These are phyloP conservation scores for Testicularia cyperi DNA, from an alignment of 1,284 basidiomycete genomes.

Conservation along the genomic window DNA sequence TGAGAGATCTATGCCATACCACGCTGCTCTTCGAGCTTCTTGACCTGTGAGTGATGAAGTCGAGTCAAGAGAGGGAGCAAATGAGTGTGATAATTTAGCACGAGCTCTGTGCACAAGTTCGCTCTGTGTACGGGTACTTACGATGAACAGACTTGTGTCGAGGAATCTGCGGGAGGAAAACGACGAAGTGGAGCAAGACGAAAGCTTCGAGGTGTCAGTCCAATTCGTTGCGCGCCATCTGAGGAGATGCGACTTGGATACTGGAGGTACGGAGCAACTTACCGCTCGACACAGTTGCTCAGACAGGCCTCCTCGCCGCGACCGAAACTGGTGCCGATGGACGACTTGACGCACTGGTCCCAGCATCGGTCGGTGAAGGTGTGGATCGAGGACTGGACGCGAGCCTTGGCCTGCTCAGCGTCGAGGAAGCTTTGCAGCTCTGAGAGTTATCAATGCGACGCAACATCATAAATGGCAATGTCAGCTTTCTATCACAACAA, in stretches of 20 bases:
- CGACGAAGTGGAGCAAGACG: neutral
- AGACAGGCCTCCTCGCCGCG: conserved; percentile 81
- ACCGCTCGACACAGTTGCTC: conserved; percentile 78
- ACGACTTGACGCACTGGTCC: conserved; percentile 78
- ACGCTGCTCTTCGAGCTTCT: conserved; percentile 69
- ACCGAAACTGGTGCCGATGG: conserved; percentile 81
- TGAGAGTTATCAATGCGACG: neutral
- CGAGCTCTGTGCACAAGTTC: neutral
- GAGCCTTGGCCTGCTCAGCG: conserved; percentile 81
- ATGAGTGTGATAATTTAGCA: neutral
- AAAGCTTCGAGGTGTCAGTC: too few relatives aligned
- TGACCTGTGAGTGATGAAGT: conserved; percentile 62
- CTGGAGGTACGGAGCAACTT: conserved; percentile 7
- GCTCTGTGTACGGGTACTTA: conserved; percentile 33
- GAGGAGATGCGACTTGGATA: too few relatives aligned
- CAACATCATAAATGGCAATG: neutral
- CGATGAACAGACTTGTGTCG: conserved; percentile 71
- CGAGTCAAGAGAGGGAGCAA: neutral
- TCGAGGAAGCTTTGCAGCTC: conserved; percentile 83
- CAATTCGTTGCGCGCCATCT: too few relatives aligned
- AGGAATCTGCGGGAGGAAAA: conserved; percentile 69
- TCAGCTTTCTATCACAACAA: too few relatives aligned
- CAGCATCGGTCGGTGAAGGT: conserved; percentile 59
- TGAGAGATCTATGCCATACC: too few relatives aligned
- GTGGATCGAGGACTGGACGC: conserved; percentile 68